Evolutionary conservation across 768 basidiomycete genomes (phyloP).

Genomic region (Tephrocybe rancida): DNA sequence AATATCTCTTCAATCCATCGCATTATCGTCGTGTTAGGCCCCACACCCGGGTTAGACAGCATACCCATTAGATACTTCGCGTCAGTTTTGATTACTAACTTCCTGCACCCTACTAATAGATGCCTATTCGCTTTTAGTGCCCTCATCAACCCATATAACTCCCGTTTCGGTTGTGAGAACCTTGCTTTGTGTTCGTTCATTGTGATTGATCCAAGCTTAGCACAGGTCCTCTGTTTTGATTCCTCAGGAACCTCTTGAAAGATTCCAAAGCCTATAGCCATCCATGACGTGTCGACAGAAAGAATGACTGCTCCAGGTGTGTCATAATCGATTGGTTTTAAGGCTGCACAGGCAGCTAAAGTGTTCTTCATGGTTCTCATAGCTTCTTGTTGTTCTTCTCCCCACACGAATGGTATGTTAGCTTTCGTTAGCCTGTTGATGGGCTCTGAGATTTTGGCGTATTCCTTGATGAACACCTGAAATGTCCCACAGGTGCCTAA

Average conservation of each 20-base stretch:
- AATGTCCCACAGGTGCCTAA: no score
- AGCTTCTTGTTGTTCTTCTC: no score
- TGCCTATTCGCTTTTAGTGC: slow-evolving; percentile 11
- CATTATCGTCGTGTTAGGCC: slow-evolving; percentile 39
- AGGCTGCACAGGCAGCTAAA: no score
- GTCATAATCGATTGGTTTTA: no score
- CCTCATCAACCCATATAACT: slow-evolving; percentile 29
- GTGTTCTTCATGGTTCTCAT: no score
- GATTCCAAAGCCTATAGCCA: slow-evolving; percentile 16
- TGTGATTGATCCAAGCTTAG: background rate
- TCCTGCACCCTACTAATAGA: slow-evolving; percentile 24
- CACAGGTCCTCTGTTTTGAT: slow-evolving; percentile 23
- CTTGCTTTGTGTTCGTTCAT: slow-evolving; percentile 22
- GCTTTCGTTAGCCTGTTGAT: no score
- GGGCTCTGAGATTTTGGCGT: no score
- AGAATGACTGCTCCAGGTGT: no score
- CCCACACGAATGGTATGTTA: no score
- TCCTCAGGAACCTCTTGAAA: slow-evolving; percentile 29
- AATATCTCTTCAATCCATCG: slow-evolving; percentile 43
- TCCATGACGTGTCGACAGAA: background rate
- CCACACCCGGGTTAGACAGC: slow-evolving; percentile 38
- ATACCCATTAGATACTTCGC: slow-evolving; percentile 31
- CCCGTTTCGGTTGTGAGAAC: slow-evolving; percentile 28
- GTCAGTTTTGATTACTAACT: slow-evolving; percentile 24
- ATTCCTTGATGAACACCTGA: no score